phyloP scores from a whole-genome alignment of 805 yeast genomes.

The Cyberlindnera veronae region DNA sequence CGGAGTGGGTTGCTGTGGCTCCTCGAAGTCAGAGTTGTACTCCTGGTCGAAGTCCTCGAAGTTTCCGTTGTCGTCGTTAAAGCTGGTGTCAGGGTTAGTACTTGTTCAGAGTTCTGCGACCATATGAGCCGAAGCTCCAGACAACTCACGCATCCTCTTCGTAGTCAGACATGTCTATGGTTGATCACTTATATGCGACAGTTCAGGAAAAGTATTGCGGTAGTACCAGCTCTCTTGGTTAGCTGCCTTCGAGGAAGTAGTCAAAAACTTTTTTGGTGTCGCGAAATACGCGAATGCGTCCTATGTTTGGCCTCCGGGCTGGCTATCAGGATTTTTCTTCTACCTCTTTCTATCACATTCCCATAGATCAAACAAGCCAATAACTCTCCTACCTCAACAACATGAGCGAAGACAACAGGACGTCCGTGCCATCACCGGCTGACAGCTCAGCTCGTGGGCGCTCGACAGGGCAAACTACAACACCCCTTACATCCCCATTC shows the following conservation, averaged over 20 bases:
- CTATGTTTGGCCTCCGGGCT: not conserved
- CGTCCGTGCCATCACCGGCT: not conserved
- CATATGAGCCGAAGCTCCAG: not conserved
- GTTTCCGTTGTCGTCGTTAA: slow-evolving; percentile 67
- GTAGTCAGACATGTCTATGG: slow-evolving; percentile 47
- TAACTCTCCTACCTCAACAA: no score
- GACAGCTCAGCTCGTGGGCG: slow-evolving; percentile 1
- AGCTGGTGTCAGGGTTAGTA: slow-evolving; percentile 30
- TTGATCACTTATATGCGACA: not conserved
- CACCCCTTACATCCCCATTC: slow-evolving; percentile 8
- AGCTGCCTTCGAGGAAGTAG: no score
- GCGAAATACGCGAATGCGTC: not conserved
- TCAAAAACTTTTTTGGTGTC: not conserved
- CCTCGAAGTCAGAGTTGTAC: slow-evolving; percentile 74
- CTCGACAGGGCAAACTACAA: slow-evolving; percentile 9
- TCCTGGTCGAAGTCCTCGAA: slow-evolving; percentile 84
- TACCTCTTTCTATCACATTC: no score
- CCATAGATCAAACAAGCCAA: no score
- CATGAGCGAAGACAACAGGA: no score
- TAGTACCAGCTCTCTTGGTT: not conserved
- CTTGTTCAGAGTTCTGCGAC: not conserved
- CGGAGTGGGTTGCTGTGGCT: slow-evolving; percentile 29
- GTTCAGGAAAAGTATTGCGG: not conserved
- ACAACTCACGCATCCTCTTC: slow-evolving; percentile 43
- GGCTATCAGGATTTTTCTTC: no score